Evolutionary conservation across 2,329 filamentous ascomycete species (phyloP), one percentile per base, ranked within the genome.

Genomic region (Fusarium oligoseptatum): DNA sequence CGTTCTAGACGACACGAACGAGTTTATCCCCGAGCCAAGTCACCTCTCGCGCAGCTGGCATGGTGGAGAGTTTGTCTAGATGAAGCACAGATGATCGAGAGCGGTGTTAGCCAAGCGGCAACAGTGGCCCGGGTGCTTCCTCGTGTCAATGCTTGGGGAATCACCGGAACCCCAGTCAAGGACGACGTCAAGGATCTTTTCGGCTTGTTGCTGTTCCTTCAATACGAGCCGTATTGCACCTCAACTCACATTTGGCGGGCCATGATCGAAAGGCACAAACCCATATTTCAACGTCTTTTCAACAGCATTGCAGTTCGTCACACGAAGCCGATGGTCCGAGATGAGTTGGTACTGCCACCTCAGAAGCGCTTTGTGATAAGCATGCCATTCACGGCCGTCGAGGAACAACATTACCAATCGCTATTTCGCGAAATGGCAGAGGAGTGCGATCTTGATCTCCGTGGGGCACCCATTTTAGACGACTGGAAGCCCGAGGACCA

Each of bases 81-180:
- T 68, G 95, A 92, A 85, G 92, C 96, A 0, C 97, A 99, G 79
- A 97, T 98, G 93, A 92, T 98, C 48, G 96, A 98, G 80, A 96
- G 91, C 74, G 95, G 95, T 37, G 92, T 97, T 5, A 95, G 91
- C 77, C 92, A 94, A 76, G 94, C 96, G 32, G 95, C 97, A 1
- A 90, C 88, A 56, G 91, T 98, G 15, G 95, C 95, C 39, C 90
- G 92, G 45, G 85, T 93, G 29, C 92, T 99, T 70, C 95, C 96
- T 52, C 90, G 97, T 32, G 84, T 94, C 73, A 95, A 98, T 83
- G 92, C 95, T 3, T 98, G 97, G 97, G 95, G 93, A 15, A 92
- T 99, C 45, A 96, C 95, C 0, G 97, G 82, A 48, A 99, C 97
- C 1, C 97, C 97, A 0, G 88, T 98, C 41, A 93, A 94, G 74